Conservation (phyloP, 192 early-diverging fungal species). For the Phlyctochytrium bullatum region DNA sequence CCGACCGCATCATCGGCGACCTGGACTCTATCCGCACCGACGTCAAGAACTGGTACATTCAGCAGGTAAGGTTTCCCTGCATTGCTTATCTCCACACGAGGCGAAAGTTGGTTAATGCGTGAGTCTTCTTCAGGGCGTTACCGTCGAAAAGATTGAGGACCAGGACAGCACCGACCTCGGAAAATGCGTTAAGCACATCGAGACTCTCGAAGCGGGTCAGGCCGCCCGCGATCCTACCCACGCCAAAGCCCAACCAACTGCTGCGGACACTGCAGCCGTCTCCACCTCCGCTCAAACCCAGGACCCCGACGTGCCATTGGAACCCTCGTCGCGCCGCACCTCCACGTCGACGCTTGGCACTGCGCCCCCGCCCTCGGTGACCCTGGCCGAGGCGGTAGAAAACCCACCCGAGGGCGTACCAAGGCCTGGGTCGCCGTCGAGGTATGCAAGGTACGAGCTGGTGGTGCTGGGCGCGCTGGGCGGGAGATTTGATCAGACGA, state of each 20-base stretch:
- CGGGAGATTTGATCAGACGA: constrained; percentile 88
- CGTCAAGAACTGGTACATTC: constrained; percentile 70
- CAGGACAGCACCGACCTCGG: constrained; percentile 83
- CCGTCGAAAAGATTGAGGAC: constrained; percentile 38
- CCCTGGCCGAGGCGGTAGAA: too few species aligned
- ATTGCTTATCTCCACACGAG: too few species aligned
- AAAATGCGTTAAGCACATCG: constrained; percentile 71
- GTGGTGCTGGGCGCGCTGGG: constrained; percentile 80
- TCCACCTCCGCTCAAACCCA: not conserved
- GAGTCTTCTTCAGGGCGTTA: constrained; percentile 43
- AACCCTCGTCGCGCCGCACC: too few species aligned
- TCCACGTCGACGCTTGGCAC: too few species aligned
- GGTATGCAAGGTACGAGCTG: too few species aligned
- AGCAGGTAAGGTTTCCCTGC: too few species aligned
- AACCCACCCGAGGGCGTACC: too few species aligned
- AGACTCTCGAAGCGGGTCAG: constrained; percentile 7
- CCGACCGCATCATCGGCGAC: constrained; percentile 81
- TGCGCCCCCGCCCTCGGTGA: not conserved
- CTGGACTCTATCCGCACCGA: constrained; percentile 72
- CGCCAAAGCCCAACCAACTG: too few species aligned
- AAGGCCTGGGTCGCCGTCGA: too few species aligned
- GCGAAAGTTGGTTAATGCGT: constrained; percentile 36
- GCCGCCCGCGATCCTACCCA: not conserved
- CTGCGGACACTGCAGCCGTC: not conserved
- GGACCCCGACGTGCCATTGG: not conserved